A percentile compares a stretch with the other conserved stretches of the same genome.
These are phyloP conservation scores for Botrytis pseudocinerea DNA, from an alignment of 2,329 filamentous ascomycete species.

Conservation along the genomic window DNA sequence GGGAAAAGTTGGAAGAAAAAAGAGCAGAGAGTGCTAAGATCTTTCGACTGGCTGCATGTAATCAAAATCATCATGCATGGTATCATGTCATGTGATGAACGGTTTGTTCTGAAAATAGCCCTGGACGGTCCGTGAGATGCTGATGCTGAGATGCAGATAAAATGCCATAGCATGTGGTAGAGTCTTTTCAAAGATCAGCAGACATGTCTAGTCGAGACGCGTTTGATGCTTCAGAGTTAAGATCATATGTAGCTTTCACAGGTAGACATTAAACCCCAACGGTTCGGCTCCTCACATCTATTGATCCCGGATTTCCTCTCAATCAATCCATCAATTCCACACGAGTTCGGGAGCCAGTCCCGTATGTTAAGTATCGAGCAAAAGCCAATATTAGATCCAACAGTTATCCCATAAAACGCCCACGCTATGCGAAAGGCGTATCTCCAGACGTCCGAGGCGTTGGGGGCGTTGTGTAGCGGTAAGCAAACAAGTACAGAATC, in stretches of 20 bases:
- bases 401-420: neutral
- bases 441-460: neutral
- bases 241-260: neutral
- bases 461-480: neutral
- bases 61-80: neutral
- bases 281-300: neutral
- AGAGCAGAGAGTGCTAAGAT: neutral
- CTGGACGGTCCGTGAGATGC: neutral
- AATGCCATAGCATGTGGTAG: neutral
- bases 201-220: neutral
- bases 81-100: neutral
- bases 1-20: neutral
- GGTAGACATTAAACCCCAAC: neutral
- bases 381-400: neutral
- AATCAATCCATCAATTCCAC: neutral
- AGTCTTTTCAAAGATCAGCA: neutral
- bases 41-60: neutral
- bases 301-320: neutral
- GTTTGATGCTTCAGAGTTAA: neutral
- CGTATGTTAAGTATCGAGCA: neutral
- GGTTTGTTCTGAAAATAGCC: neutral
- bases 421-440: neutral
- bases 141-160: conserved; percentile 1
- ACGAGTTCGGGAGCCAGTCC: neutral
- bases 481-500: neutral